Percentiles rank a stretch among this genome's conserved stretches.
phyloP scores from a whole-genome alignment of 805 yeast genomes.

The Saccharomycopsis capsularis region DNA sequence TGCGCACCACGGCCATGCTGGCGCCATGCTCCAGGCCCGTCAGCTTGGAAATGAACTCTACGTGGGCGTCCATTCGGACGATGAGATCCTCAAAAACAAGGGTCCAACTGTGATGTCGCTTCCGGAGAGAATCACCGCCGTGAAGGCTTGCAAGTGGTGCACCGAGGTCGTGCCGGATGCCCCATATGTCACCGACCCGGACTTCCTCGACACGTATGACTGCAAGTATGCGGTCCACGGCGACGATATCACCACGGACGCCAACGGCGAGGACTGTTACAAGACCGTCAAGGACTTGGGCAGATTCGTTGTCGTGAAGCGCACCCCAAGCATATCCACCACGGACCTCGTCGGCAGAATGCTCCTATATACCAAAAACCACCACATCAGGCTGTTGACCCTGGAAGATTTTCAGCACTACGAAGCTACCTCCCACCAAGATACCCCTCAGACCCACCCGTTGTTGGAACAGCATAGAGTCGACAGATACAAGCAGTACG shows the following conservation, averaged over 20 bases:
- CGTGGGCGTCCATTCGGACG: slow-evolving; percentile 92
- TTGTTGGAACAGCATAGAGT: slow-evolving; percentile 32
- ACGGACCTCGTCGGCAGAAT: slow-evolving; percentile 91
- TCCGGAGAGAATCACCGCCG: slow-evolving; percentile 76
- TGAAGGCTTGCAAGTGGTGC: slow-evolving; percentile 87
- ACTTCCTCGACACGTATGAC: slow-evolving; percentile 61
- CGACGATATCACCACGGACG: slow-evolving; percentile 95
- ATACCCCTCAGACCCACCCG: slow-evolving; percentile 11
- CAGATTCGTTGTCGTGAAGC: slow-evolving; percentile 81
- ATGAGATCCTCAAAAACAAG: slow-evolving; percentile 72
- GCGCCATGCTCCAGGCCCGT: slow-evolving; percentile 91
- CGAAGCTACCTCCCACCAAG: not conserved
- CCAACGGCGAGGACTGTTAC: slow-evolving; percentile 91
- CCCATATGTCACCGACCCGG: slow-evolving; percentile 89
- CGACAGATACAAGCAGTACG: slow-evolving; percentile 45
- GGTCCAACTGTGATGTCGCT: slow-evolving; percentile 92
- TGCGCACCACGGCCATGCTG: slow-evolving; percentile 95
- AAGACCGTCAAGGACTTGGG: slow-evolving; percentile 75
- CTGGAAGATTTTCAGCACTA: slow-evolving; percentile 22
- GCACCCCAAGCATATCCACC: slow-evolving; percentile 91
- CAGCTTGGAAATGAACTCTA: slow-evolving; percentile 67
- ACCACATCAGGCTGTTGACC: slow-evolving; percentile 41
- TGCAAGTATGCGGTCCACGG: slow-evolving; percentile 97
- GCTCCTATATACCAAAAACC: slow-evolving; percentile 53
- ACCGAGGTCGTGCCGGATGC: slow-evolving; percentile 65